phyloP scores from a whole-genome alignment of 345 rosid genomes.

The Rhodomyrtus tomentosa region DNA sequence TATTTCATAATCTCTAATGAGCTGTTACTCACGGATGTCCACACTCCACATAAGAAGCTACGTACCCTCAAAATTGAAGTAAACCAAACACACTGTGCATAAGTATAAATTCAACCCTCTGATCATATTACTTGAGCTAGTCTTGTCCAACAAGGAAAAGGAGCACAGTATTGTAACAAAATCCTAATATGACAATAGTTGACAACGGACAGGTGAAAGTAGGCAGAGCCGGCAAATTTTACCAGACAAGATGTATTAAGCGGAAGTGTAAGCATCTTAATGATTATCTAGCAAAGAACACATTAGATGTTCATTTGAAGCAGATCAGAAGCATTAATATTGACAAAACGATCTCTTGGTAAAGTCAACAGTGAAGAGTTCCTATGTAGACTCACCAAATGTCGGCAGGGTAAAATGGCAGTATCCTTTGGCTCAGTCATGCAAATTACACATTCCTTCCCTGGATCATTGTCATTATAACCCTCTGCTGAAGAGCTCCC shows the following conservation, averaged over 20 bases:
- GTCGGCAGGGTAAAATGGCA: constrained; percentile 33
- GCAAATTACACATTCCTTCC: constrained; percentile 39
- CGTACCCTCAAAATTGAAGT: neutral
- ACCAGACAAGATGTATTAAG: neutral
- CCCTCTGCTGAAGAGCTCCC: constrained; percentile 4
- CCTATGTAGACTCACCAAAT: constrained; percentile 23
- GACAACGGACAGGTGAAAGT: neutral
- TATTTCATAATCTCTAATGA: neutral
- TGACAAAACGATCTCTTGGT: neutral
- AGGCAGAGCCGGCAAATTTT: neutral
- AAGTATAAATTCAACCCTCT: neutral
- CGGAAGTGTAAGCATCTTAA: neutral
- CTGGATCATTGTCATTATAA: constrained; percentile 16
- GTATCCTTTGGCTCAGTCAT: constrained; percentile 36
- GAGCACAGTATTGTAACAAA: neutral
- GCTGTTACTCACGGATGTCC: neutral
- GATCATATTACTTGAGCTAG: neutral
- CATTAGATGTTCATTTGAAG: neutral
- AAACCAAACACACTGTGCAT: neutral
- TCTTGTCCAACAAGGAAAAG: neutral
- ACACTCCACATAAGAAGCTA: neutral
- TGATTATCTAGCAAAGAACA: neutral
- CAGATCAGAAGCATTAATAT: neutral
- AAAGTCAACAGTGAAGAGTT: neutral
- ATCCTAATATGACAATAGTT: neutral